A percentile compares a stretch with the other conserved stretches of the same genome.
phyloP scores from a whole-genome alignment of 768 basidiomycete genomes.

The Botryobasidium botryosum region DNA sequence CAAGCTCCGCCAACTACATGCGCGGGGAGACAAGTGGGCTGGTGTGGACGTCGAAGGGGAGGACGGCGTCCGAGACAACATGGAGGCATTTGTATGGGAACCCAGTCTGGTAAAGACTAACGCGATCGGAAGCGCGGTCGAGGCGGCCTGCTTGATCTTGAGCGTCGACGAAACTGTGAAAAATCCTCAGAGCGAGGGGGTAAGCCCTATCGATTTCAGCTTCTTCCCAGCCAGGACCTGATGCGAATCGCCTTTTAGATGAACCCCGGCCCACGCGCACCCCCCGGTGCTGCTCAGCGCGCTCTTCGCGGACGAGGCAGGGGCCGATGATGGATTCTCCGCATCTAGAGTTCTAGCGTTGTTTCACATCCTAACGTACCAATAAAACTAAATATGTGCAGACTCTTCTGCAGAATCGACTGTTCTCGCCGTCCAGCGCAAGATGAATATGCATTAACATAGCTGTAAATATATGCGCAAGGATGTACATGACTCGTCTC shows the following conservation, averaged over 20 bases:
- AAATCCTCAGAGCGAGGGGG: conserved; percentile 86
- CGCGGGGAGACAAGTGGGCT: conserved; percentile 61
- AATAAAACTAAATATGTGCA: too few relatives aligned
- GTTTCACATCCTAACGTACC: too few relatives aligned
- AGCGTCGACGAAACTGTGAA: conserved; percentile 96
- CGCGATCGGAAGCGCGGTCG: conserved; percentile 86
- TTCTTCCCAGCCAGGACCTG: conserved; percentile 10
- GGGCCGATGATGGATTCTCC: conserved; percentile 27
- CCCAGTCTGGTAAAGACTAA: conserved; percentile 90
- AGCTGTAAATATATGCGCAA: too few relatives aligned
- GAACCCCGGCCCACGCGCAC: conserved; percentile 73
- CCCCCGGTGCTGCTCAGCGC: conserved; percentile 78
- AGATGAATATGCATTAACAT: too few relatives aligned
- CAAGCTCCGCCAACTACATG: conserved; percentile 93
- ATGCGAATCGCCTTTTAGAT: conserved; percentile 27
- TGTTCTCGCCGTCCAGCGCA: too few relatives aligned
- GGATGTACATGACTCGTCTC: too few relatives aligned
- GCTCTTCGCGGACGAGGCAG: conserved; percentile 77
- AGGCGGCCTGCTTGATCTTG: conserved; percentile 90
- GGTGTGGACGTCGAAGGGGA: conserved; percentile 89
- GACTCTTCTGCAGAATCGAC: too few relatives aligned
- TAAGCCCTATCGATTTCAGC: conserved; percentile 25
- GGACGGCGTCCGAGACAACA: conserved; percentile 84
- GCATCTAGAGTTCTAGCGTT: too few relatives aligned
- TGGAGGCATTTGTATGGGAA: conserved; percentile 98